Percentiles rank a stretch among this genome's conserved stretches.
These are phyloP conservation scores for Funneliformis caledonium DNA, from an alignment of 371 early-diverging fungal genomes.

Conservation along the genomic window DNA sequence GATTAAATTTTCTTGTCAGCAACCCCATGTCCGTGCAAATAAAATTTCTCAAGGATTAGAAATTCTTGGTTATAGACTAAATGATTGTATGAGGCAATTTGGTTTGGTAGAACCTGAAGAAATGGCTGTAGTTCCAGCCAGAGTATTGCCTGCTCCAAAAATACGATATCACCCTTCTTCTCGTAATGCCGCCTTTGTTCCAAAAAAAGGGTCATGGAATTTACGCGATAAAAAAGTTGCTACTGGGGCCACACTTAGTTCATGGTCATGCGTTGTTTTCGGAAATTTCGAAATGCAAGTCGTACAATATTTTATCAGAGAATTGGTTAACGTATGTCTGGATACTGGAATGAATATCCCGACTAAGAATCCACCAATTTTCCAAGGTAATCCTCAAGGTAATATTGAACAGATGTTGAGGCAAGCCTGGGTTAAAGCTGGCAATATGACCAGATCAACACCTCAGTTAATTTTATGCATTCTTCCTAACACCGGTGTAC, in stretches of 20 bases:
- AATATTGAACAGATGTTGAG: conserved; percentile 70
- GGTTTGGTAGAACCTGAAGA: conserved; percentile 67
- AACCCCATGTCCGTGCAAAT: conserved; percentile 67
- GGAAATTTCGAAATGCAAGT: conserved; percentile 52
- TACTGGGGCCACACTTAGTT: conserved; percentile 79
- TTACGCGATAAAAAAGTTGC: conserved; percentile 77
- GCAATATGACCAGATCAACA: conserved; percentile 69
- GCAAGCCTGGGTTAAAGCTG: conserved; percentile 68
- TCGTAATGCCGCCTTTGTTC: conserved; percentile 68
- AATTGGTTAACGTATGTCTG: conserved; percentile 53
- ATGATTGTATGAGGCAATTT: conserved; percentile 65
- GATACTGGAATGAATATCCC: conserved; percentile 65
- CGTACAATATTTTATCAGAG: conserved; percentile 60
- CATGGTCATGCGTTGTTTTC: conserved; percentile 82
- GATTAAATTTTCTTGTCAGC: conserved; percentile 83
- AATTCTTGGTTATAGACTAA: conserved; percentile 54
- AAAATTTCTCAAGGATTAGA: conserved; percentile 58
- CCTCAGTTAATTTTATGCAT: conserved; percentile 85
- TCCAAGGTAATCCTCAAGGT: conserved; percentile 66
- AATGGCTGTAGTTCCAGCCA: conserved; percentile 62
- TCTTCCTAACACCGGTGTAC: conserved; percentile 46
- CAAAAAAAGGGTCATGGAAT: conserved; percentile 89
- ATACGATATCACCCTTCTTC: conserved; percentile 67
- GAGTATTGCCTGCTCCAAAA: conserved; percentile 76
- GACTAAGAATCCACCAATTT: conserved; percentile 71